Evolutionary conservation across 306 rosid species (phyloP), one percentile per base, ranked within the genome.

Genomic region (Abrus pulchellus): DNA sequence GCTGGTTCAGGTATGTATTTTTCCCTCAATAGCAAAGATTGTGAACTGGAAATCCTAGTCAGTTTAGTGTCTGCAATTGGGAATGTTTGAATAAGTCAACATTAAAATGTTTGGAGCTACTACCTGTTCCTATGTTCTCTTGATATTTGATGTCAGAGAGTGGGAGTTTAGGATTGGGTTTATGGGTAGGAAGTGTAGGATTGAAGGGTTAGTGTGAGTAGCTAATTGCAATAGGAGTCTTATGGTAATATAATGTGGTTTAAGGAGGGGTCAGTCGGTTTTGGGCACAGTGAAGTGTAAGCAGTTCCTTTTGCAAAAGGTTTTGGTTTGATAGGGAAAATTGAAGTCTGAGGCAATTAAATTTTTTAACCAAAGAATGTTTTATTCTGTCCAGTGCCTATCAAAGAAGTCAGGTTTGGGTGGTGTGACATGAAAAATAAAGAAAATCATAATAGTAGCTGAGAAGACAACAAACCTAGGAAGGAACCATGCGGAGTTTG

Each of bases 1-100:
- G 86, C 86, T 93, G 74, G 97, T 93, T 81, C 99, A 95, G 97
- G 99, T 91, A 82, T 69, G 8, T 20, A 43, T 27, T 3, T 20
- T 66, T 14, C 33, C n/a, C 38, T n/a, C 36, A 5, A 13, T 60
- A 32, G 33, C 44, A 27, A n/a, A 72, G 53, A 77, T 41, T 78
- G 38, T 82, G 64, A 77, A 44, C 66, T n/a, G 56, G 67, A 50
- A 85, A 4, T 63, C 61, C 34, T 53, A 68, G 41, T 48, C 83
- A 13, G 77, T 83, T 54, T 59, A 70, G 70, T 67, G 38, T 41
- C 53, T 74, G 62, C 81, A 36, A 30, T 6, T 38, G 41, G 69
- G 54, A 74, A 66, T 76, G 72, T 59, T 66, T 80, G 34, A 36
- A 6, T n/a, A 32, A 36, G 77, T 68, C 14, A 50, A 78, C 65